Conservation (phyloP, 768 basidiomycete genomes). For the Mycena crocata region DNA sequence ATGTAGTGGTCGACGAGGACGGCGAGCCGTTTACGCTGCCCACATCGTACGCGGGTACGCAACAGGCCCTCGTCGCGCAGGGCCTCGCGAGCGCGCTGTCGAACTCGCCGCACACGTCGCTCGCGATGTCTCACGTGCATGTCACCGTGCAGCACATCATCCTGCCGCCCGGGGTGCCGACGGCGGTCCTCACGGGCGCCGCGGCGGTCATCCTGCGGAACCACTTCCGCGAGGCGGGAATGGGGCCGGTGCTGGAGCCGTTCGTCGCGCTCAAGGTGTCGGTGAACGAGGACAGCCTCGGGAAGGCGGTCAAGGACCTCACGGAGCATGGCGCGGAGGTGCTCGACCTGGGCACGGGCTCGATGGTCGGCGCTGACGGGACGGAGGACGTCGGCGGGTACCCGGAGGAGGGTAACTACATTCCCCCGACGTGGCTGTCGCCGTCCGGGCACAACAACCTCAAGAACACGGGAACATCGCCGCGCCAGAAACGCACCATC, state of each 20-base stretch:
- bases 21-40: slow-evolving; percentile 65
- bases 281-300: slow-evolving; percentile 74
- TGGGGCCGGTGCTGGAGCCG: slow-evolving; percentile 84
- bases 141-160: slow-evolving; percentile 63
- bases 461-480: slow-evolving; percentile 43
- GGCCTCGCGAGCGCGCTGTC: slow-evolving; percentile 81
- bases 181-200: slow-evolving; percentile 74
- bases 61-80: slow-evolving; percentile 66
- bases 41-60: slow-evolving; percentile 57
- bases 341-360: slow-evolving; percentile 69
- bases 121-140: slow-evolving; percentile 74
- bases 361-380: slow-evolving; percentile 44
- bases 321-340: slow-evolving; percentile 87
- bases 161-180: slow-evolving; percentile 53
- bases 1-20: slow-evolving; percentile 69
- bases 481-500: slow-evolving; percentile 71
- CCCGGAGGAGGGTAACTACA: slow-evolving; percentile 73
- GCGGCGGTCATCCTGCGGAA: slow-evolving; percentile 73
- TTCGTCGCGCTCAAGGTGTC: slow-evolving; percentile 77
- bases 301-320: slow-evolving; percentile 86
- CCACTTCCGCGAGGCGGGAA: slow-evolving; percentile 68
- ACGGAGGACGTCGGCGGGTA: slow-evolving; percentile 59
- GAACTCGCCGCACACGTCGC: slow-evolving; percentile 81
- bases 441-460: slow-evolving; percentile 64
- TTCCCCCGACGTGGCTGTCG: slow-evolving; percentile 81